Percentiles rank a stretch among this genome's conserved stretches.
These are phyloP conservation scores for Ophiosphaerella herpotricha DNA, from an alignment of 2,329 filamentous ascomycete species.

Conservation along the genomic window DNA sequence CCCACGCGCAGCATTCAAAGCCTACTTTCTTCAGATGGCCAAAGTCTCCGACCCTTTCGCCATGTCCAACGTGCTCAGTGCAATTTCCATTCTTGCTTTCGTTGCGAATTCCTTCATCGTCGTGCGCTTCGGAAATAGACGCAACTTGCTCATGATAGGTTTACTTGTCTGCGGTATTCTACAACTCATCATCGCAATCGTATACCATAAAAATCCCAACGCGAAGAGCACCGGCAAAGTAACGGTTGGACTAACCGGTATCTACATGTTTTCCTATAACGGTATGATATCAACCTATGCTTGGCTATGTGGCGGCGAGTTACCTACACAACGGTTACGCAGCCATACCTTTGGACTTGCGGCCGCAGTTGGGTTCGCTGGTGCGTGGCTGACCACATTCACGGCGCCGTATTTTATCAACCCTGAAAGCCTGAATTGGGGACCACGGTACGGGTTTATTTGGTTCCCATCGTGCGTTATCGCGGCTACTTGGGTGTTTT, in stretches of 20 bases:
- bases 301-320: slow-evolving; percentile 62
- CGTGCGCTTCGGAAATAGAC: slow-evolving; percentile 58
- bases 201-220: slow-evolving; percentile 54
- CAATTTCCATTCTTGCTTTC: slow-evolving; percentile 60
- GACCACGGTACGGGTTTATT: slow-evolving; percentile 62
- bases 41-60: slow-evolving; percentile 60
- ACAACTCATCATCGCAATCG: slow-evolving; percentile 59
- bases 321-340: slow-evolving; percentile 61
- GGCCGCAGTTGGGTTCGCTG: slow-evolving; percentile 57
- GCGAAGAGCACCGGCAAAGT: slow-evolving; percentile 48
- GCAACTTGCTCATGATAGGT: slow-evolving; percentile 58
- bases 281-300: slow-evolving; percentile 61
- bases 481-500: slow-evolving; percentile 39
- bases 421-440: slow-evolving; percentile 59
- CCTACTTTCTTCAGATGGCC: slow-evolving; percentile 66
- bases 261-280: slow-evolving; percentile 62
- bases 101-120: slow-evolving; percentile 60
- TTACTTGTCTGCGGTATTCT: slow-evolving; percentile 58
- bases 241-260: slow-evolving; percentile 58
- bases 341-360: slow-evolving; percentile 62
- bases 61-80: slow-evolving; percentile 61
- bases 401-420: slow-evolving; percentile 67
- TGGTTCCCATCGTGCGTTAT: slow-evolving; percentile 52
- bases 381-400: slow-evolving; percentile 62
- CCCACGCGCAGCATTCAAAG: slow-evolving; percentile 42